Conservation (phyloP, 768 basidiomycete genomes). For the Macrolepiota fuliginosa region DNA sequence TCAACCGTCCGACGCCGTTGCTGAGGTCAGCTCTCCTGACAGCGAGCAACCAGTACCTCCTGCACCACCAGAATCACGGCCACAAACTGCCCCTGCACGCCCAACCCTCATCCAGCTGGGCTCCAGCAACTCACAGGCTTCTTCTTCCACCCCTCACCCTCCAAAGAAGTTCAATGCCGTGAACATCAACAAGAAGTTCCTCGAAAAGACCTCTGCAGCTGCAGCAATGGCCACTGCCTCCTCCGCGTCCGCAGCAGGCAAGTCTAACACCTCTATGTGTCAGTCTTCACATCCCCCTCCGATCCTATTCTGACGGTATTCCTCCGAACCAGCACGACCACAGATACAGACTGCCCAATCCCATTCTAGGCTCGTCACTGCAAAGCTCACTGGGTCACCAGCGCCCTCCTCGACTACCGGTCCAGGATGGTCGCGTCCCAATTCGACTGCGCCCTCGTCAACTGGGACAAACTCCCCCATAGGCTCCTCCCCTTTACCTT, state of each 20-base stretch:
- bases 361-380: slow-evolving; percentile 82
- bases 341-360: slow-evolving; percentile 48
- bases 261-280: slow-evolving; percentile 54
- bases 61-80: slow-evolving; percentile 22
- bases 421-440: slow-evolving; percentile 74
- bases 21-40: slow-evolving; percentile 21
- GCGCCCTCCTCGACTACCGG: slow-evolving; percentile 46
- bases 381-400: slow-evolving; percentile 76
- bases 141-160: slow-evolving; percentile 34
- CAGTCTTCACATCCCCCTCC: slow-evolving; percentile 24
- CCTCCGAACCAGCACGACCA: slow-evolving; percentile 50
- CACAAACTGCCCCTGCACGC: slow-evolving; percentile 29
- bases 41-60: slow-evolving; percentile 16
- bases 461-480: slow-evolving; percentile 43
- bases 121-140: slow-evolving; percentile 31
- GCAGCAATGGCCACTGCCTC: slow-evolving; percentile 47
- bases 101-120: slow-evolving; percentile 47
- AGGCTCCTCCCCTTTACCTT: slow-evolving; percentile 37
- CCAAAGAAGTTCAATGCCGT: slow-evolving; percentile 88
- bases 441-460: slow-evolving; percentile 65
- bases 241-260: slow-evolving; percentile 41
- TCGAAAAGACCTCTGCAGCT: slow-evolving; percentile 80
- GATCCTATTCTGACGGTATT: slow-evolving; percentile 12
- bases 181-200: slow-evolving; percentile 95
- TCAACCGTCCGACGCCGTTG: slow-evolving; percentile 20